Conservation (phyloP, 345 rosid species). For the Sonneratia alba region DNA sequence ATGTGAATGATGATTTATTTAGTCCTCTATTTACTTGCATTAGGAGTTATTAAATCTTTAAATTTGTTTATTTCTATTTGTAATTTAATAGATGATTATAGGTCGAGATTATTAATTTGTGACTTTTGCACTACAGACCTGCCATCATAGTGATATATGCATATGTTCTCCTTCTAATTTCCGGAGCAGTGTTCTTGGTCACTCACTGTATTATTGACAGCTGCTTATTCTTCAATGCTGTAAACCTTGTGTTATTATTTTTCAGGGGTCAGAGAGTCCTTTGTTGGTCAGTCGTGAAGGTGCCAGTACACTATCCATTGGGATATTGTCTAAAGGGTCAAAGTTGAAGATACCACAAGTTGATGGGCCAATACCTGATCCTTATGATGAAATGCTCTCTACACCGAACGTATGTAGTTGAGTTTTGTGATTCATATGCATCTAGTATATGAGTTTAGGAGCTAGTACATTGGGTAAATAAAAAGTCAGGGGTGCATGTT, state of each 20-base stretch:
- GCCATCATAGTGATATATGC: neutral
- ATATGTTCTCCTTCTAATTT: neutral
- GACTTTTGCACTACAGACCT: neutral
- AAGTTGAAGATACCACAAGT: slow-evolving; percentile 63
- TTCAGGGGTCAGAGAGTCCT: slow-evolving; percentile 1
- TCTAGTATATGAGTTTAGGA: neutral
- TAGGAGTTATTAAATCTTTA: neutral
- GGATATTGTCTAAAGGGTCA: slow-evolving; percentile 7
- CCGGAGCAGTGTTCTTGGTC: neutral
- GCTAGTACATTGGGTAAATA: neutral
- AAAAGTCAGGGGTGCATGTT: neutral
- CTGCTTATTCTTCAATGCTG: neutral
- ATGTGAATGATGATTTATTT: neutral
- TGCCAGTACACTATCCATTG: neutral
- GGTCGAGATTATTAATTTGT: neutral
- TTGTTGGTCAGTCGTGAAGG: neutral
- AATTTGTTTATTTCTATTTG: neutral
- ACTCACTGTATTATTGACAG: neutral
- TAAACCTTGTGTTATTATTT: neutral
- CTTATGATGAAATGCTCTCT: slow-evolving; percentile 81
- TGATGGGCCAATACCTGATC: slow-evolving; percentile 95
- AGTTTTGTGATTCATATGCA: slow-evolving; percentile 1
- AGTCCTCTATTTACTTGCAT: neutral
- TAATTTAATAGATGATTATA: neutral
- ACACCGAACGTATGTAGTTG: slow-evolving; percentile 73